These are phyloP conservation scores for Hyphopichia buzzinii DNA, from an alignment of 1,139 yeast species.

Conservation along the genomic window DNA sequence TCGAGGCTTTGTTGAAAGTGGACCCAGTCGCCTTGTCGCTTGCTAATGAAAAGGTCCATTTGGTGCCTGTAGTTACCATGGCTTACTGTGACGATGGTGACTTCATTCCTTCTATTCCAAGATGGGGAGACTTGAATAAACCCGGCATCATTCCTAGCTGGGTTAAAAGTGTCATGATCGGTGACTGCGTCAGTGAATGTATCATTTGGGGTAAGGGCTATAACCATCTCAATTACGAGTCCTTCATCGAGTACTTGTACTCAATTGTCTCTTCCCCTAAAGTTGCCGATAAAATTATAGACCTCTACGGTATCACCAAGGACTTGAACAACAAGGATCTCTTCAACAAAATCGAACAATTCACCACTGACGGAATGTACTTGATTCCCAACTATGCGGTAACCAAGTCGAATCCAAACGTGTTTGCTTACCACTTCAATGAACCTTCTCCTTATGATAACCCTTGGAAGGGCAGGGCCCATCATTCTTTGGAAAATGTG, in stretches of 20 bases:
- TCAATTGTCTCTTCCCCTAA: background rate
- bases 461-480: constrained; percentile 13
- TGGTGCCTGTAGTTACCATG: constrained; percentile 11
- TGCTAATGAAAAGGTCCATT: constrained; percentile 9
- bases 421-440: constrained; percentile 8
- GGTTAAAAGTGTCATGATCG: constrained; percentile 10
- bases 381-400: constrained; percentile 8
- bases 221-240: constrained; percentile 7
- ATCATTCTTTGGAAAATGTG: constrained; percentile 14
- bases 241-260: constrained; percentile 1
- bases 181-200: constrained; percentile 12
- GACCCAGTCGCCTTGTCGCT: constrained; percentile 7
- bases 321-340: constrained; percentile 3
- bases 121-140: constrained; percentile 6
- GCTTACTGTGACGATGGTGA: constrained; percentile 11
- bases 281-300: constrained; percentile 5
- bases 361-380: constrained; percentile 9
- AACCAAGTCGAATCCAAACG: constrained; percentile 6
- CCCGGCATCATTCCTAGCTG: constrained; percentile 9
- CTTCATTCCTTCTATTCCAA: constrained; percentile 5
- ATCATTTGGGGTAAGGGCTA: constrained; percentile 11
- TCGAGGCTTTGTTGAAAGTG: constrained; percentile 8
- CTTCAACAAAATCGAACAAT: constrained; percentile 5
- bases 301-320: constrained; percentile 4
- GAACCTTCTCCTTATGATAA: constrained; percentile 11